Percentiles rank a stretch among this genome's conserved stretches.
These are phyloP conservation scores for Cystobasidium ongulense DNA, from an alignment of 768 basidiomycete species.

Conservation along the genomic window DNA sequence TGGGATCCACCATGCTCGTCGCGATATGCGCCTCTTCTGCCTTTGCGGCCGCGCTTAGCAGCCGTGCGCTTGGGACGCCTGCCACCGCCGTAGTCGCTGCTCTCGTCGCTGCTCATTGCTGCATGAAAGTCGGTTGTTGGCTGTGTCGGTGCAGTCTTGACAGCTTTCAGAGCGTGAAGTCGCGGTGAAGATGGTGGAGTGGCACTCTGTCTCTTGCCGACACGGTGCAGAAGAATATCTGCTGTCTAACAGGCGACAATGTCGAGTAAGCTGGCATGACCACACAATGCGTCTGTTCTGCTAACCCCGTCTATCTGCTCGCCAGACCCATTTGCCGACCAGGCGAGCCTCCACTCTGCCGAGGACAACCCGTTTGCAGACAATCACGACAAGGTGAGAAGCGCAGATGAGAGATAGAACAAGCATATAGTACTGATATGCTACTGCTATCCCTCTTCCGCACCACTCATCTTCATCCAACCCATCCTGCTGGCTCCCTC, in stretches of 20 bases:
- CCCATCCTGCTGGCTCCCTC: neutral
- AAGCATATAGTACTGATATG: too few relatives aligned
- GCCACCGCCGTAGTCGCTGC: slow-evolving; percentile 11
- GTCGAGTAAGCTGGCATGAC: neutral
- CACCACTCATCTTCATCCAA: neutral
- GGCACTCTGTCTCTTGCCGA: neutral
- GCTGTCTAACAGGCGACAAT: neutral
- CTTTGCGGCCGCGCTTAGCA: neutral
- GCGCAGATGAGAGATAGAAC: too few relatives aligned
- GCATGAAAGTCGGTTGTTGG: neutral
- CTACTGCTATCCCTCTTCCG: neutral
- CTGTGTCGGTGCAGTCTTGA: neutral
- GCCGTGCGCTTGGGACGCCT: neutral
- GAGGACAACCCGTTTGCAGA: slow-evolving; percentile 30
- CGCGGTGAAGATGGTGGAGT: neutral
- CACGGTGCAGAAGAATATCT: neutral
- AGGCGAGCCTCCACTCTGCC: neutral
- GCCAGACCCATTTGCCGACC: slow-evolving; percentile 23
- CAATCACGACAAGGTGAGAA: neutral
- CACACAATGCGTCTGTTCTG: neutral
- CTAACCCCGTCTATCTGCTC: neutral
- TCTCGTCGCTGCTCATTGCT: neutral
- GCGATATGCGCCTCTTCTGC: neutral
- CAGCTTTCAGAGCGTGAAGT: neutral
- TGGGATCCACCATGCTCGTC: neutral